phyloP scores from a whole-genome alignment of 176 grass and related monocot genomes.

The Juncus effusus region DNA sequence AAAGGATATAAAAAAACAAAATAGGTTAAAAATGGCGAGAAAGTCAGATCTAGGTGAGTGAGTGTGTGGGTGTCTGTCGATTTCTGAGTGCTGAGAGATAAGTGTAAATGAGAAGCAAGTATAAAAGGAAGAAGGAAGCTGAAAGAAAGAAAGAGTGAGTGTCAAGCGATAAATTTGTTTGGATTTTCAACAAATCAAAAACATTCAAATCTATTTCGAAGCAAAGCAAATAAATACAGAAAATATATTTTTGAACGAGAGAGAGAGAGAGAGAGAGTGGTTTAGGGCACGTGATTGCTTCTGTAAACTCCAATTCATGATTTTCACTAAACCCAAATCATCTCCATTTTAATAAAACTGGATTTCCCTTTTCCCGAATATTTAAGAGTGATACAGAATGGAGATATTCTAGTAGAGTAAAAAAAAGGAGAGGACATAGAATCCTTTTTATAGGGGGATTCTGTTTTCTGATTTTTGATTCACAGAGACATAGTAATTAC shows the following conservation, averaged over 20 bases:
- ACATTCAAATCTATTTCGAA: background rate
- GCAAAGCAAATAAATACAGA: background rate
- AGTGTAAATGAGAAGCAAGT: slow-evolving; percentile 29
- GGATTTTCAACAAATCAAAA: background rate
- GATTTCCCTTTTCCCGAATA: background rate
- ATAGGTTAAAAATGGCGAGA: slow-evolving; percentile 10
- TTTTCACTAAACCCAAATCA: background rate
- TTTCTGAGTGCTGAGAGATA: slow-evolving; percentile 13
- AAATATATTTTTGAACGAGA: slow-evolving; percentile 16
- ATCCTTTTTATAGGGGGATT: no score
- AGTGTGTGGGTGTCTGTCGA: background rate
- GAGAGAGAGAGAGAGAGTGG: background rate
- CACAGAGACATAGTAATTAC: no score
- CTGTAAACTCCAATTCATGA: slow-evolving; percentile 10
- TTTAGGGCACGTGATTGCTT: slow-evolving; percentile 14
- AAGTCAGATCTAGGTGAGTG: slow-evolving; percentile 24
- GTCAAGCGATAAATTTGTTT: slow-evolving; percentile 22
- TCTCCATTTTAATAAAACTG: background rate
- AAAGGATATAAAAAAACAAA: slow-evolving; percentile 5
- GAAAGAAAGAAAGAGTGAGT: slow-evolving; percentile 17
- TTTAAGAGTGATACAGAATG: no score
- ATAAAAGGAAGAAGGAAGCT: background rate
- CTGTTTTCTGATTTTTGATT: no score
- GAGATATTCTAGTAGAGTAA: no score
- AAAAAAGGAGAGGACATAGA: no score